Evolutionary conservation across 78 protist species (phyloP).

Genomic region (Dictyostelium brefeldianum): DNA sequence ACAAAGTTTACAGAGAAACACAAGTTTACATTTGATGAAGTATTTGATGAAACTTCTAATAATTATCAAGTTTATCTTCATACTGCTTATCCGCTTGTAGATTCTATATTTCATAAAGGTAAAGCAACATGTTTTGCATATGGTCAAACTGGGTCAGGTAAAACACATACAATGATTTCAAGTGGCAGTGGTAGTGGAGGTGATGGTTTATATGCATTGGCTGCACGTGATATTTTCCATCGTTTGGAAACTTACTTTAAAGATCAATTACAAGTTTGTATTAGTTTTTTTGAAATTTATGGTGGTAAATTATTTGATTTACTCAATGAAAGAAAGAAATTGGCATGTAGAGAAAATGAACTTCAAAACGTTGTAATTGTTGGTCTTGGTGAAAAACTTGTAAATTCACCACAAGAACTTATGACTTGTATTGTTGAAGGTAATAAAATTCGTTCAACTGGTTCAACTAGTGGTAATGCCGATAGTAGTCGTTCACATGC

Average conservation of each 20-base stretch:
- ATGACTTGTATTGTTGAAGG: conserved; percentile 89
- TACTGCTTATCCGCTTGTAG: conserved; percentile 92
- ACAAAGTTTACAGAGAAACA: conserved; percentile 92
- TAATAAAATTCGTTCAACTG: conserved; percentile 76
- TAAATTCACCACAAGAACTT: conserved; percentile 66
- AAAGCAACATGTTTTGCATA: conserved; percentile 97
- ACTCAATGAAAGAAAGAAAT: conserved; percentile 85
- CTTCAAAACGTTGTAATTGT: conserved; percentile 87
- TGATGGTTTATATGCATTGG: conserved; percentile 88
- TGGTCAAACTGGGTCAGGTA: conserved; percentile 97
- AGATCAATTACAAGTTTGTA: conserved; percentile 58
- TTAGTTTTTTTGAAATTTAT: conserved; percentile 95
- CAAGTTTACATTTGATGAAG: conserved; percentile 92
- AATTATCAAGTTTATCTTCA: conserved; percentile 87
- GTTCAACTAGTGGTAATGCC: conserved; percentile 96
- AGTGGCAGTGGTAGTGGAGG: background rate
- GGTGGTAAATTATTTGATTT: conserved; percentile 95
- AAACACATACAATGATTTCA: conserved; percentile 94
- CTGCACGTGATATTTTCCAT: conserved; percentile 92
- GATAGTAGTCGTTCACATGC: conserved; percentile 97
- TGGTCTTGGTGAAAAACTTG: conserved; percentile 90
- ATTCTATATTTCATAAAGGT: conserved; percentile 89
- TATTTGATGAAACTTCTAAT: conserved; percentile 87
- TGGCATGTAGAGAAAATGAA: conserved; percentile 92
- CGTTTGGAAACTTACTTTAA: conserved; percentile 47